Percentiles rank a stretch among this genome's conserved stretches.
Conservation (phyloP, 2,329 filamentous ascomycete species). For the Cercospora citrullina region DNA sequence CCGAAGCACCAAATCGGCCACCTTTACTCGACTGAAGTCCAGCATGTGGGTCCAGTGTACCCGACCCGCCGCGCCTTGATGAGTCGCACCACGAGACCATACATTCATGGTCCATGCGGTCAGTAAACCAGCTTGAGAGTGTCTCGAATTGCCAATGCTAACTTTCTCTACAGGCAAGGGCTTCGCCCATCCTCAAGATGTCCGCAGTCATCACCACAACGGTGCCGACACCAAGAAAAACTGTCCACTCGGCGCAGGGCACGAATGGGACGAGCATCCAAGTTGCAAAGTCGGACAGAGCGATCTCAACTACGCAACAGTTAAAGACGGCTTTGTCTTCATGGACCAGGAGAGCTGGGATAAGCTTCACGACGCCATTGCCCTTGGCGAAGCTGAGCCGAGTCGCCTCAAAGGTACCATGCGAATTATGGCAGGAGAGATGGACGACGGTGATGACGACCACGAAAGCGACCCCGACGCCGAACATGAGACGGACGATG, state of each 20-base stretch:
- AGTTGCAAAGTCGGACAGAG: constrained; percentile 27
- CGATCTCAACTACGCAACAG: constrained; percentile 26
- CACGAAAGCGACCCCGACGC: not conserved
- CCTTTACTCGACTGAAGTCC: constrained; percentile 8
- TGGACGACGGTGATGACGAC: not conserved
- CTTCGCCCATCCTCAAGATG: constrained; percentile 31
- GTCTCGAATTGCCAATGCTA: not conserved
- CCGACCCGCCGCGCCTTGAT: constrained; percentile 28
- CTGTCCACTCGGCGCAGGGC: constrained; percentile 13
- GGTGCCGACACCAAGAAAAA: not conserved
- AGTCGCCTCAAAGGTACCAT: not conserved
- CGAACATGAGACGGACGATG: constrained; percentile 4
- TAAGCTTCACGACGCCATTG: constrained; percentile 28
- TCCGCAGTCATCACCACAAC: constrained; percentile 29
- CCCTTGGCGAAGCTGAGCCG: constrained; percentile 16
- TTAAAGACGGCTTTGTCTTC: constrained; percentile 29
- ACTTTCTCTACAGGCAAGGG: not conserved
- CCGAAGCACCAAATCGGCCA: constrained; percentile 2
- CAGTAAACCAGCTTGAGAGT: not conserved
- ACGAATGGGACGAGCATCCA: constrained; percentile 27
- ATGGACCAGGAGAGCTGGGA: constrained; percentile 28
- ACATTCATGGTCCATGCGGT: constrained; percentile 33
- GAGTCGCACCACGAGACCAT: constrained; percentile 26
- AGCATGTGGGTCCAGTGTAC: constrained; percentile 29
- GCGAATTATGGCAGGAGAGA: not conserved